Base-by-base conservation (phyloP, 140 eudicot genomes). In the Erigeron philadelphicus region DNA sequence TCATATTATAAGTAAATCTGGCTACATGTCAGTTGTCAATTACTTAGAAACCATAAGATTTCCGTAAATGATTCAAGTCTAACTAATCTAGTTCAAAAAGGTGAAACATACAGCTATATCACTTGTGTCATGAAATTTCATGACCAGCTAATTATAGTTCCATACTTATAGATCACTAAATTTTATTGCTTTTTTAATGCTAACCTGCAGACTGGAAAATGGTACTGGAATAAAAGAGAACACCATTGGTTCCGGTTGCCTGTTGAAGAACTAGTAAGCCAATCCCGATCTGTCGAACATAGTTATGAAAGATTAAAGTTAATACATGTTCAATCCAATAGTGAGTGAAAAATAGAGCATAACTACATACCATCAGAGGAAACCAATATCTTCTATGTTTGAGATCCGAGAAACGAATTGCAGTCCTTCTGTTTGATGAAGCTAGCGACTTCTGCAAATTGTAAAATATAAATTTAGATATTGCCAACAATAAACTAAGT, bases 321-420 rank as follows among this genome's bases (percentile, higher is more conserved):
- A 56, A 52, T 48, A n/a, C 31, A 68, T 61, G 44, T 11, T 73
- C 42, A 16, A 17, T 56, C 16, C 52, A 43, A 13, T 45, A 5
- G 18, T 43, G 11, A 63, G n/a, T 53, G 49, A 45, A 13, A 17
- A 35, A 21, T 25, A 15, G 1, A 58, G n/a, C 57, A 61, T 19
- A 63, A 73, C 8, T 31, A 79, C 49, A 44, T 81, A 90, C 97
- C 95, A 87, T 90, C 7, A 90, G 81, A 75, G 97, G 97, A 66
- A 90, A 78, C 95, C 95, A 90, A 54, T 87, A 90, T 90, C 95
- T 85, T 85, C 89, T 81, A 55, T 77, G 86, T 74, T 81, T 85
- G 58, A 90, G 87, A 59, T 90, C 95, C 68, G 82, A 81, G 78
- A 87, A 87, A 65, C 88, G 85, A 53, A 90, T 83, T 41, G 95